A percentile compares a stretch with the other conserved stretches of the same genome.
phyloP scores from a whole-genome alignment of 176 grass and related monocot species.

The Zea luxurians region DNA sequence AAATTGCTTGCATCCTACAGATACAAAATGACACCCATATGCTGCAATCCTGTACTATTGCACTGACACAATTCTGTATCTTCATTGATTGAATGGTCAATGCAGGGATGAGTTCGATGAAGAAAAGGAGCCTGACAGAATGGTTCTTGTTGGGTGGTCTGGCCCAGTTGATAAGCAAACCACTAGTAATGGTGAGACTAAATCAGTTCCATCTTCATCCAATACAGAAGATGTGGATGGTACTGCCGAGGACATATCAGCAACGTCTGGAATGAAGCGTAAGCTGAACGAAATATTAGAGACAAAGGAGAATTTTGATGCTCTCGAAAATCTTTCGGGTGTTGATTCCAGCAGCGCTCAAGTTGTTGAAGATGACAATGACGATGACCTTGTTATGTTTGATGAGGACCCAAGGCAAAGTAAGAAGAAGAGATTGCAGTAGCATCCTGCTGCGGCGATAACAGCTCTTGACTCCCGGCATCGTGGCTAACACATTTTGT shows the following conservation, averaged over 20 bases:
- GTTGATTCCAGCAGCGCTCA: slow-evolving; percentile 44
- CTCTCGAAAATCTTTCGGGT: background rate
- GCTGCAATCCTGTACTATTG: background rate
- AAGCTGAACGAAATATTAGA: slow-evolving; percentile 70
- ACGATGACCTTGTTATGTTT: slow-evolving; percentile 53
- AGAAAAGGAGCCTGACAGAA: slow-evolving; percentile 90
- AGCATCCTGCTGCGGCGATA: slow-evolving; percentile 15
- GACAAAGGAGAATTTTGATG: slow-evolving; percentile 44
- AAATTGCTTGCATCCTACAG: background rate
- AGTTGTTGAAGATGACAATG: slow-evolving; percentile 64
- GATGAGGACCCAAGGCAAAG: slow-evolving; percentile 50
- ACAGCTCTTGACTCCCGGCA: background rate
- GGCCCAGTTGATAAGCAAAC: slow-evolving; percentile 47
- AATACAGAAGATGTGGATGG: slow-evolving; percentile 25
- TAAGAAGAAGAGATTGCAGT: slow-evolving; percentile 84
- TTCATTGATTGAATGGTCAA: slow-evolving; percentile 26
- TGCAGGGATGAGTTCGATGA: slow-evolving; percentile 90
- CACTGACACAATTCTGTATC: background rate
- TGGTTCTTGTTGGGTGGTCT: slow-evolving; percentile 87
- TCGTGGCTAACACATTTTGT: slow-evolving; percentile 67
- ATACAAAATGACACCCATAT: background rate
- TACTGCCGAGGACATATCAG: slow-evolving; percentile 20
- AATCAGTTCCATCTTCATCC: slow-evolving; percentile 32
- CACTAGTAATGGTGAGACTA: slow-evolving; percentile 65
- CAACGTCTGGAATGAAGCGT: slow-evolving; percentile 63